Conservation (phyloP, 257 asterid species). For the Lavandula angustifolia region DNA sequence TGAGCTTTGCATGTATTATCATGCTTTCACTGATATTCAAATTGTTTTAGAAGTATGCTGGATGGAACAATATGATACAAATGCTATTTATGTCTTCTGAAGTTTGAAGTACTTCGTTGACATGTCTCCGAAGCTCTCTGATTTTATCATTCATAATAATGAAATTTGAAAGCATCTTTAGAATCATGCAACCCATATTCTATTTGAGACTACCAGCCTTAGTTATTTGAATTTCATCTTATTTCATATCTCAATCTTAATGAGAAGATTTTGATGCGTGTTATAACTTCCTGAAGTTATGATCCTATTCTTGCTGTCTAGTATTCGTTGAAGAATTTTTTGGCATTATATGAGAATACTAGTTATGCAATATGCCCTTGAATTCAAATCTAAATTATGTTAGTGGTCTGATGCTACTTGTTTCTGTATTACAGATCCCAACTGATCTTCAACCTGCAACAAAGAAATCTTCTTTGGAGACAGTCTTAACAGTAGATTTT, state of each 20-base stretch:
- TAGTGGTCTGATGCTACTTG: constrained; percentile 28
- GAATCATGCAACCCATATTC: background rate
- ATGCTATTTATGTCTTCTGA: background rate
- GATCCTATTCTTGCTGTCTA: background rate
- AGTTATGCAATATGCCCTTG: constrained; percentile 19
- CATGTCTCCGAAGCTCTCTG: background rate
- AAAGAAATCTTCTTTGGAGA: constrained; percentile 82
- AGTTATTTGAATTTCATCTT: background rate
- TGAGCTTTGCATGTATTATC: constrained; percentile 8
- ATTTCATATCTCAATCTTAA: background rate
- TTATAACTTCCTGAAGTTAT: background rate
- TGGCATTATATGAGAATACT: constrained; percentile 20
- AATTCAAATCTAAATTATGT: constrained; percentile 18
- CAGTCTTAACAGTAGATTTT: constrained; percentile 85
- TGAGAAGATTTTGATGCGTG: constrained; percentile 8
- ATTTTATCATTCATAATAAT: background rate
- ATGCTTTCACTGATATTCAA: background rate
- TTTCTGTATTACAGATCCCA: constrained; percentile 73
- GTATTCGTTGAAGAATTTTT: constrained; percentile 1
- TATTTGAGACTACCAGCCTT: constrained; percentile 1
- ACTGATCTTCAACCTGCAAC: constrained; percentile 88
- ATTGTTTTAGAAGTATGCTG: background rate
- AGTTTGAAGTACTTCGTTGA: background rate
- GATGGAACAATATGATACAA: background rate
- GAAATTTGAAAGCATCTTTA: background rate